Percentiles rank a stretch among this genome's conserved stretches.
Conservation (phyloP, 2,329 filamentous ascomycete genomes). For the Calonectria hawksworthii region DNA sequence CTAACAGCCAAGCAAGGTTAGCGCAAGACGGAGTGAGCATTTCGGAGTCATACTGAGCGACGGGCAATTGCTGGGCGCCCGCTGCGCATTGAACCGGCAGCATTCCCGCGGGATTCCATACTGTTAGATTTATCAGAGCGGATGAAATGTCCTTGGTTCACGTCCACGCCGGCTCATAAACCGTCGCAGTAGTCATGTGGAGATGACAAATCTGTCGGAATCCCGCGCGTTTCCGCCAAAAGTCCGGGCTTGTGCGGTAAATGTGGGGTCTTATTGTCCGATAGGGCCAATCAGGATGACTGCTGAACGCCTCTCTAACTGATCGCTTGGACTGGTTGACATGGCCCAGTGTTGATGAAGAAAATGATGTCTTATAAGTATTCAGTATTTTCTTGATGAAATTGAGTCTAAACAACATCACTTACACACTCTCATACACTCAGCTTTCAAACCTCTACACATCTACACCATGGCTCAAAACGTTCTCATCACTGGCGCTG, state of each 20-base stretch:
- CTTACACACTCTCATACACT: not conserved
- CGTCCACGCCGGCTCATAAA: not conserved
- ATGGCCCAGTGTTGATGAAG: not conserved
- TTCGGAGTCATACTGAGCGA: constrained; percentile 31
- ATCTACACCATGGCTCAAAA: constrained; percentile 39
- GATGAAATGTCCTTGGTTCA: constrained; percentile 12
- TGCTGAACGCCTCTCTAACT: not conserved
- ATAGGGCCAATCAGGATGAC: not conserved
- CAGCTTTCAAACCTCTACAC: not conserved
- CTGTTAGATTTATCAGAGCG: not conserved
- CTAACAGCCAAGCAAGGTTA: constrained; percentile 16
- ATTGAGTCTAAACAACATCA: not conserved
- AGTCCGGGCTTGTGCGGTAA: not conserved
- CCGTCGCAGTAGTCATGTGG: not conserved
- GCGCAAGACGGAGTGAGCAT: not conserved
- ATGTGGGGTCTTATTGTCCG: not conserved
- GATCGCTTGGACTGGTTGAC: not conserved
- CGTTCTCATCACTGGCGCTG: constrained; percentile 53
- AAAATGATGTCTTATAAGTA: not conserved
- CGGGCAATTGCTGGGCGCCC: constrained; percentile 30
- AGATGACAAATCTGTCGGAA: constrained; percentile 24
- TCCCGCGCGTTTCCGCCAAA: constrained; percentile 35
- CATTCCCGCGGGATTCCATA: constrained; percentile 30
- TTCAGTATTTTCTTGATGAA: not conserved
- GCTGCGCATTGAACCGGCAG: not conserved